Percentiles rank a stretch among this genome's conserved stretches.
Evolutionary conservation across 2,329 filamentous ascomycete genomes (phyloP).

Genomic region (Penicillium sp.): DNA sequence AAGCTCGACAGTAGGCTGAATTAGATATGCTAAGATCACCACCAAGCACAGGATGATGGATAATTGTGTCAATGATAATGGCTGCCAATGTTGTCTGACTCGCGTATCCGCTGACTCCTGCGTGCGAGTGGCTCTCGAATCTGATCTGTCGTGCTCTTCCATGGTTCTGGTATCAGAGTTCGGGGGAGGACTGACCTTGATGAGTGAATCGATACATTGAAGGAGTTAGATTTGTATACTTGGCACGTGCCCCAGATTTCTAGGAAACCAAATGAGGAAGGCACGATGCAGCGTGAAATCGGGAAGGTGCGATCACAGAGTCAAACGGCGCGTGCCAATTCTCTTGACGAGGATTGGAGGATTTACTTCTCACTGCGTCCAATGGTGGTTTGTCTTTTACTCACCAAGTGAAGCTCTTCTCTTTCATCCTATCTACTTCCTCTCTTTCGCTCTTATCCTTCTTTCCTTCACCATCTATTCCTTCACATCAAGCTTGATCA

Average conservation of each 20-base stretch:
- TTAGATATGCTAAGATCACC: constrained; percentile 13
- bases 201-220: neutral
- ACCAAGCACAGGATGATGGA: constrained; percentile 12
- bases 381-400: no score
- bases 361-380: no score
- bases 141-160: constrained; percentile 17
- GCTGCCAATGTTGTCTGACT: neutral
- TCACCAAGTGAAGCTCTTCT: no score
- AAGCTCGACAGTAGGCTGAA: constrained; percentile 7
- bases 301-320: no score
- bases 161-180: no score
- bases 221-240: neutral
- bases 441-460: neutral
- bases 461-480: constrained; percentile 1
- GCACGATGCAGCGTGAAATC: neutral
- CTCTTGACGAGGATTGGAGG: no score
- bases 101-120: constrained; percentile 1
- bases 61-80: constrained; percentile 3
- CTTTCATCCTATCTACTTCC: no score
- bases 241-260: neutral
- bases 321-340: no score
- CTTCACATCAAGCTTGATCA: neutral
- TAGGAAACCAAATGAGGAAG: neutral
- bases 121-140: constrained; percentile 7
- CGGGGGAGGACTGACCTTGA: no score